A percentile compares a stretch with the other conserved stretches of the same genome.
Conservation (phyloP, 345 rosid genomes). For the Populus ilicifolia region DNA sequence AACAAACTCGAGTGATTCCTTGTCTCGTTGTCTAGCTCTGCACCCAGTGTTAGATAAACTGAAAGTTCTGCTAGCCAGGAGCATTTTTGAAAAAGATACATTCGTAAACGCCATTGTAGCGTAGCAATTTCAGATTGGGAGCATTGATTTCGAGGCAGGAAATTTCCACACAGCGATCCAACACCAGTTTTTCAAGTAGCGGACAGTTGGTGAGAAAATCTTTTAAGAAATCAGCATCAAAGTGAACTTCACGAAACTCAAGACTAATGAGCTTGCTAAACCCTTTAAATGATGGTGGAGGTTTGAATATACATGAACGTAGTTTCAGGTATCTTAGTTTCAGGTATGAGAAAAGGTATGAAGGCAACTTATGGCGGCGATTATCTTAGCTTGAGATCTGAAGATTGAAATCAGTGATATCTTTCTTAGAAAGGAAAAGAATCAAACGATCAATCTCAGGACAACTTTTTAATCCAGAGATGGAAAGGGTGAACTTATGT, state of each 20-base stretch:
- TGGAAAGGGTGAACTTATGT: background rate
- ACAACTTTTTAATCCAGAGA: background rate
- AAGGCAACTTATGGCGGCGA: background rate
- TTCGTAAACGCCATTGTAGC: background rate
- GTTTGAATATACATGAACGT: background rate
- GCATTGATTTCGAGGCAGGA: background rate
- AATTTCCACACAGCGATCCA: background rate
- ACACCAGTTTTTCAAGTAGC: background rate
- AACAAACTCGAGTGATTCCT: background rate
- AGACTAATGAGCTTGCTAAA: background rate
- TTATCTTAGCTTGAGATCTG: too few relatives aligned
- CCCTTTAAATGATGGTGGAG: background rate
- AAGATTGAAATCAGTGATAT: background rate
- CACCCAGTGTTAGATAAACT: background rate
- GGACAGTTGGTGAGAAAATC: too few relatives aligned
- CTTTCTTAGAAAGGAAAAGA: background rate
- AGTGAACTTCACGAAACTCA: background rate
- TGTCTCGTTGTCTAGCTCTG: too few relatives aligned
- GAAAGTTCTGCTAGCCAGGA: background rate
- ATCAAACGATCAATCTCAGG: slow-evolving; percentile 8
- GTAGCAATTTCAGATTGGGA: background rate
- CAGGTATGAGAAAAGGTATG: background rate
- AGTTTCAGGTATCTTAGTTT: background rate
- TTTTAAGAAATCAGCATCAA: background rate
- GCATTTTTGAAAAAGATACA: background rate